phyloP scores from a whole-genome alignment of 73 alveolate species.

The Paramecium sexaurelia region DNA sequence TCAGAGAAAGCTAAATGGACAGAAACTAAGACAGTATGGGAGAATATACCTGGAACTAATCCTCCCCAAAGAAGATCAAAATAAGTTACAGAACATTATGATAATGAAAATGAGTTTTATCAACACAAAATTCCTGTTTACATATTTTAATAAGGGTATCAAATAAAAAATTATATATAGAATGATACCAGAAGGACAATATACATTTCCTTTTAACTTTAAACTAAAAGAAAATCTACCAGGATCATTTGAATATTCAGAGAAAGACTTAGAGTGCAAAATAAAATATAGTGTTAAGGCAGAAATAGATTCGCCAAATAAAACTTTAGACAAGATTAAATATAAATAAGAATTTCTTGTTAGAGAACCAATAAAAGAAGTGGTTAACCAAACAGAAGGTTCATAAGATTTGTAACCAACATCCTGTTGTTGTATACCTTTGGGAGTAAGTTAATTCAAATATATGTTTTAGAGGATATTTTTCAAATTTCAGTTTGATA shows the following conservation, averaged over 20 bases:
- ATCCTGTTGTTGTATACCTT: conserved; percentile 3
- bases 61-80: neutral
- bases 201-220: neutral
- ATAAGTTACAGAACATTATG: conserved; percentile 34
- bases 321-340: neutral
- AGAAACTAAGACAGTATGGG: neutral
- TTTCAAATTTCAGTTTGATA: neutral
- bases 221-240: neutral
- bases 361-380: conserved; percentile 20
- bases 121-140: neutral
- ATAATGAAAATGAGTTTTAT: conserved; percentile 15
- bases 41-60: neutral
- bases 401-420: neutral
- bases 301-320: conserved; percentile 21
- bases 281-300: conserved; percentile 36
- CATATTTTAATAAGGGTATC: neutral
- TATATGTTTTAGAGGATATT: neutral
- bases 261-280: neutral
- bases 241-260: neutral
- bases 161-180: neutral
- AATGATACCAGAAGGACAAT: conserved; percentile 12
- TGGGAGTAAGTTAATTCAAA: neutral
- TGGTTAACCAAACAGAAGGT: neutral
- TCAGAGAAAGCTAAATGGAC: neutral
- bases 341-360: conserved; percentile 7